These are phyloP conservation scores for Rhynchospora breviuscula DNA, from an alignment of 176 grass and related monocot species.

Conservation along the genomic window DNA sequence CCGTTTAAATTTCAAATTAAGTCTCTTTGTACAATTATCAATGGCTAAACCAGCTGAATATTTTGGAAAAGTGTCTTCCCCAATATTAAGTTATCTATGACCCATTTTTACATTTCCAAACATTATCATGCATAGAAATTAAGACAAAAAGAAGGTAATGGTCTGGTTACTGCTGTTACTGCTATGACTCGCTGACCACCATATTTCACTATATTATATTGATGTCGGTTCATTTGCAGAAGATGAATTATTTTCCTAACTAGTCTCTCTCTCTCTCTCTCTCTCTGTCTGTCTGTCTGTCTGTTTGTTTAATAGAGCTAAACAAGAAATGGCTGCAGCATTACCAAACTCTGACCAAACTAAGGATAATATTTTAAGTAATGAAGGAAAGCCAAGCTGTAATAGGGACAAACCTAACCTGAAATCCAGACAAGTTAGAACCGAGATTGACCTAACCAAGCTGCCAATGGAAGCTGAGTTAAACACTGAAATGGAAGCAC, in stretches of 20 bases:
- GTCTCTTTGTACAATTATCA: not conserved
- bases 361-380: not conserved
- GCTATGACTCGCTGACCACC: not conserved
- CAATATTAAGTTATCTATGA: not conserved
- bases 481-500: constrained; percentile 14
- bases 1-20: not conserved
- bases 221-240: not conserved
- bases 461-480: constrained; percentile 6
- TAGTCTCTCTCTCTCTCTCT: not conserved
- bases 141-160: not conserved
- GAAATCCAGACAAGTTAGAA: constrained; percentile 1
- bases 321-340: not conserved
- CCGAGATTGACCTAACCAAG: constrained; percentile 19
- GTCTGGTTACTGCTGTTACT: not conserved
- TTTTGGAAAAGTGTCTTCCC: not conserved
- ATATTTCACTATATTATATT: not conserved
- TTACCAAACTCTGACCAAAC: not conserved
- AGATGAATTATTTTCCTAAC: constrained; percentile 6
- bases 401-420: not conserved
- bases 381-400: constrained; percentile 8
- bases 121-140: not conserved
- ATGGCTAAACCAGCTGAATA: not conserved
- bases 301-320: not conserved
- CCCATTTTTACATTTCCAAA: not conserved
- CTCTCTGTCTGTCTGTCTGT: not conserved